A percentile compares a stretch with the other conserved stretches of the same genome.
Conservation (phyloP, 805 yeast species). For the Sungouiozyma intestinalis region DNA sequence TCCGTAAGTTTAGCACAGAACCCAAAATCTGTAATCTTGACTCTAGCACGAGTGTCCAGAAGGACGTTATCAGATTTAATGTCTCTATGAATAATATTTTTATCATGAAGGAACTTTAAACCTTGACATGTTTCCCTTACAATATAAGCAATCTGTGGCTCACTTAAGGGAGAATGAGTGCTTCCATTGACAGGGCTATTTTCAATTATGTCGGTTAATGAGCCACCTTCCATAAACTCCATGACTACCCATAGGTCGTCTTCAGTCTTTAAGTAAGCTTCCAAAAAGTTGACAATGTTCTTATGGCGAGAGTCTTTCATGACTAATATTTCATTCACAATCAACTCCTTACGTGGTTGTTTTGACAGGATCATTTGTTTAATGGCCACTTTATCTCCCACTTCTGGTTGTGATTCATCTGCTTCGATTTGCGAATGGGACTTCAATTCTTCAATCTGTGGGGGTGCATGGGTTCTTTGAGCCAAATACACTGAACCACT, state of each 20-base stretch:
- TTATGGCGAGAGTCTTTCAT: constrained; percentile 94
- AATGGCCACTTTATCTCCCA: constrained; percentile 74
- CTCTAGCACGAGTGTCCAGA: constrained; percentile 69
- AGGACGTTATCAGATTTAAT: constrained; percentile 93
- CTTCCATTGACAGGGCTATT: constrained; percentile 50
- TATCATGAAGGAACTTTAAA: constrained; percentile 79
- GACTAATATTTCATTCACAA: constrained; percentile 89
- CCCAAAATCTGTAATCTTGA: constrained; percentile 93
- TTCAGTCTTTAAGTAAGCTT: constrained; percentile 71
- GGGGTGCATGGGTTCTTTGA: constrained; percentile 40
- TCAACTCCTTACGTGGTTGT: constrained; percentile 90
- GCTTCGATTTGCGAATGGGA: neutral
- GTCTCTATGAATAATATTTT: constrained; percentile 91
- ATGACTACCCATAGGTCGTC: constrained; percentile 95
- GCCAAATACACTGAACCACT: constrained; percentile 92
- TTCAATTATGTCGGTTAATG: constrained; percentile 89
- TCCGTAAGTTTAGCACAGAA: constrained; percentile 92
- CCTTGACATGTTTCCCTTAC: constrained; percentile 89
- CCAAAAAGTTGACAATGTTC: constrained; percentile 89
- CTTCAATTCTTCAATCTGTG: constrained; percentile 5
- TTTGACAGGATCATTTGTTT: constrained; percentile 88
- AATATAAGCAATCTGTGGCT: constrained; percentile 84
- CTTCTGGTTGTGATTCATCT: constrained; percentile 18
- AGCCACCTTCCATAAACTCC: constrained; percentile 99
- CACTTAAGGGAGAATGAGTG: constrained; percentile 41